Conservation (phyloP, 1,284 basidiomycete genomes). For the Leccinum fallax region DNA sequence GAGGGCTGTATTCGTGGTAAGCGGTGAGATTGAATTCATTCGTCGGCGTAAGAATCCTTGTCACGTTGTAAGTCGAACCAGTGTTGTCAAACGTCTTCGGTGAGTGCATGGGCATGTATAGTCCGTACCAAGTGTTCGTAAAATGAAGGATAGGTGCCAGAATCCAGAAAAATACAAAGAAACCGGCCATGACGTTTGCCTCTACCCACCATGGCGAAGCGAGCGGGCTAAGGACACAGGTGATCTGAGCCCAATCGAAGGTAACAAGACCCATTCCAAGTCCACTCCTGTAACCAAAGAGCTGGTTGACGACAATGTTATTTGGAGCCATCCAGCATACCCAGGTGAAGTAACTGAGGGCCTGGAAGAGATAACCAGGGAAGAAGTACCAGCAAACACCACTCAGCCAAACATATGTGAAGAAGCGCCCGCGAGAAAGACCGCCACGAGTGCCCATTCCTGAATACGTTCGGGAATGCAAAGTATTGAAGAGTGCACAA, state of each 20-base stretch:
- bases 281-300: constrained; percentile 81
- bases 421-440: constrained; percentile 77
- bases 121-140: constrained; percentile 62
- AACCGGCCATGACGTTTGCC: constrained; percentile 81
- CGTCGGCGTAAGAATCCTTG: constrained; percentile 60
- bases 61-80: constrained; percentile 69
- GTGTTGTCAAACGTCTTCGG: constrained; percentile 62
- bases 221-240: constrained; percentile 55
- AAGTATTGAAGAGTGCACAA: constrained; percentile 82
- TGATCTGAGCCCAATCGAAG: constrained; percentile 72
- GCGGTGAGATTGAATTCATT: constrained; percentile 60
- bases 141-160: constrained; percentile 70
- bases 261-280: constrained; percentile 73
- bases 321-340: constrained; percentile 82
- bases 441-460: constrained; percentile 66
- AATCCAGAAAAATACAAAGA: constrained; percentile 81
- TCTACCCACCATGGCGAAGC: constrained; percentile 75
- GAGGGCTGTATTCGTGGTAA: constrained; percentile 80
- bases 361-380: constrained; percentile 75
- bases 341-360: constrained; percentile 65
- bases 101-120: constrained; percentile 63
- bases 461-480: constrained; percentile 64
- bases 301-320: constrained; percentile 64
- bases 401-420: constrained; percentile 61
- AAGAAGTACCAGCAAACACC: constrained; percentile 72